phyloP scores from a whole-genome alignment of 768 basidiomycete species.

The Mycena crocata region DNA sequence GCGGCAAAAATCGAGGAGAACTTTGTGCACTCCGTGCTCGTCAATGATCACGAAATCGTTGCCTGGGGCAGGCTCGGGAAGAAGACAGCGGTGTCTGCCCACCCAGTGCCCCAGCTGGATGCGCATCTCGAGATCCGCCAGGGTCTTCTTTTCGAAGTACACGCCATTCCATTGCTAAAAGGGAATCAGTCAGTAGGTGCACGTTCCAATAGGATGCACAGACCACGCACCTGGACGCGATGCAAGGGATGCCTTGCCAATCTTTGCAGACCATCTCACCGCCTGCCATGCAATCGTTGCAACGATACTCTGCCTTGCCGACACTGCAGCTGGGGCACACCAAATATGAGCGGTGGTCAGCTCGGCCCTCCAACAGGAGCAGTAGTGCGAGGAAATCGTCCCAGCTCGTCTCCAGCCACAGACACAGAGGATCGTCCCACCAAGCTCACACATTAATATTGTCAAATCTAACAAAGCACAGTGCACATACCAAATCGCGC shows the following conservation, averaged over 20 bases:
- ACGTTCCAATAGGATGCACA: too few relatives aligned
- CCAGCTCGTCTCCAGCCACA: too few relatives aligned
- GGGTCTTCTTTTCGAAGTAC: constrained; percentile 8
- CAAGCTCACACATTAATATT: too few relatives aligned
- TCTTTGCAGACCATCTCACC: constrained; percentile 1
- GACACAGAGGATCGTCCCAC: too few relatives aligned
- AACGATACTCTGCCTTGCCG: constrained; percentile 8
- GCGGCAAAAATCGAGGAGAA: constrained; percentile 31
- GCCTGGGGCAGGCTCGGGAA: background rate
- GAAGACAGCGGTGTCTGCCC: background rate
- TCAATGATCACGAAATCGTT: constrained; percentile 30
- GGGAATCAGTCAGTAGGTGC: too few relatives aligned
- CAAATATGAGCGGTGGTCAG: background rate
- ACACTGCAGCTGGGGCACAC: background rate
- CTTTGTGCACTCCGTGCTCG: constrained; percentile 20
- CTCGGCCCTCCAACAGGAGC: too few relatives aligned
- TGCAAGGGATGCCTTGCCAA: constrained; percentile 27
- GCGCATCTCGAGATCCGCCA: constrained; percentile 26
- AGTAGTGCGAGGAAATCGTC: too few relatives aligned
- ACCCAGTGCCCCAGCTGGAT: constrained; percentile 33
- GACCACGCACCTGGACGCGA: constrained; percentile 26
- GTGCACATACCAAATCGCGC: too few relatives aligned
- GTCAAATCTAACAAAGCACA: too few relatives aligned
- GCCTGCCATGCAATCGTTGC: constrained; percentile 25
- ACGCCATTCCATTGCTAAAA: constrained; percentile 25